Evolutionary conservation across 1,139 yeast genomes (phyloP).

Genomic region (Lodderomyces beijingensis): DNA sequence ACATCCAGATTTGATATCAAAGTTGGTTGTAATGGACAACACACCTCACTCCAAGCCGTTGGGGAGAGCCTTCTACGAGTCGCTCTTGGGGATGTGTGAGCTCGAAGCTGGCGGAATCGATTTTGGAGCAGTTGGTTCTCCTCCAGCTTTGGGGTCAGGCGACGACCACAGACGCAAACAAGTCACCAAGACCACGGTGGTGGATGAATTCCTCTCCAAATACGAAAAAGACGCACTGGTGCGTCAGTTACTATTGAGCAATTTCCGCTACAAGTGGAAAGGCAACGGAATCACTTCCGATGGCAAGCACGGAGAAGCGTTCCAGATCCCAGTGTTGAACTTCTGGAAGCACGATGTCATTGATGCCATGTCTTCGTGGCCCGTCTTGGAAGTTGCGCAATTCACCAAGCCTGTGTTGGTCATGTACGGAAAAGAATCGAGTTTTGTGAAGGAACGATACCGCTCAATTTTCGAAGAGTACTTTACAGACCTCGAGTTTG

Average conservation of each 20-base stretch:
- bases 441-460: constrained; percentile 32
- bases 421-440: constrained; percentile 38
- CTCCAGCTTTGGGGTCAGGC: too few relatives aligned
- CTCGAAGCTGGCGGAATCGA: constrained; percentile 18
- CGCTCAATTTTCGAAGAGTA: constrained; percentile 27
- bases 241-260: constrained; percentile 28
- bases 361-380: constrained; percentile 41
- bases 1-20: constrained; percentile 33
- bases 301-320: constrained; percentile 18
- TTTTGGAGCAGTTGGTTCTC: too few relatives aligned
- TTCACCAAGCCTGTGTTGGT: constrained; percentile 38
- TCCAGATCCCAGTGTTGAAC: constrained; percentile 24
- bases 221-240: constrained; percentile 23
- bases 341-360: constrained; percentile 25
- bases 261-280: constrained; percentile 17
- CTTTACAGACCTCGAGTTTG: constrained; percentile 28
- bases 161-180: constrained; percentile 5
- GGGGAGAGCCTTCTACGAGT: constrained; percentile 21
- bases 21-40: constrained; percentile 46
- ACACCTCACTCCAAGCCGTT: constrained; percentile 33
- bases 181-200: constrained; percentile 7
- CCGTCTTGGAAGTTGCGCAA: constrained; percentile 18
- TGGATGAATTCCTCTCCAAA: constrained; percentile 18
- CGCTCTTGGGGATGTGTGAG: constrained; percentile 31
- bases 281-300: constrained; percentile 10